Percentiles rank a stretch among this genome's conserved stretches.
Evolutionary conservation across 139 green algal species (phyloP).

Genomic region (Picochlorum sp.): DNA sequence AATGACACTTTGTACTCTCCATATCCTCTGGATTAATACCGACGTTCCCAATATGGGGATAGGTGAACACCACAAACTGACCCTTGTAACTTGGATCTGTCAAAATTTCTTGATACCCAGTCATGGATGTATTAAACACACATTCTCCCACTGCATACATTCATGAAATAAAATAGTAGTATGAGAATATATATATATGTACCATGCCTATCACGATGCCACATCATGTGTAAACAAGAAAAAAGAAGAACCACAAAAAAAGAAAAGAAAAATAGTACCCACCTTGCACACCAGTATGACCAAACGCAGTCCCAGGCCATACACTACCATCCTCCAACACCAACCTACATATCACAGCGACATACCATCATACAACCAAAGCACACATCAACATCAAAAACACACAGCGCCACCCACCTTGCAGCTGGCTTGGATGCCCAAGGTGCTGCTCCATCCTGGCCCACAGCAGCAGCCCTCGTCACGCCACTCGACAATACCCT

Average conservation of each 20-base stretch:
- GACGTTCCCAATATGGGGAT: slow-evolving; percentile 95
- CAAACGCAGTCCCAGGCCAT: slow-evolving; percentile 78
- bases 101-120: slow-evolving; percentile 89
- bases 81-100: slow-evolving; percentile 96
- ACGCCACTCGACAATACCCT: background rate
- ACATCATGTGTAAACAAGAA: background rate
- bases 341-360: slow-evolving; percentile 36
- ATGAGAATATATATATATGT: background rate
- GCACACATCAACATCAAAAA: background rate
- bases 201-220: background rate
- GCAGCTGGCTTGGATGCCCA: slow-evolving; percentile 10
- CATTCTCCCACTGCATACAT: slow-evolving; percentile 51
- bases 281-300: slow-evolving; percentile 66
- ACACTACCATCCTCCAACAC: slow-evolving; percentile 93
- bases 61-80: slow-evolving; percentile 95
- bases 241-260: background rate
- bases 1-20: slow-evolving; percentile 73
- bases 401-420: slow-evolving; percentile 3
- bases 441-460: background rate
- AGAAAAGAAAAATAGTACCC: background rate
- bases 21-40: slow-evolving; percentile 92
- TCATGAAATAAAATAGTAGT: background rate
- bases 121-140: slow-evolving; percentile 99
- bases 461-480: background rate
- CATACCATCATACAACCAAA: background rate